phyloP scores from a whole-genome alignment of 495 filamentous ascomycete species.

The Clavariopsis aquatica region DNA sequence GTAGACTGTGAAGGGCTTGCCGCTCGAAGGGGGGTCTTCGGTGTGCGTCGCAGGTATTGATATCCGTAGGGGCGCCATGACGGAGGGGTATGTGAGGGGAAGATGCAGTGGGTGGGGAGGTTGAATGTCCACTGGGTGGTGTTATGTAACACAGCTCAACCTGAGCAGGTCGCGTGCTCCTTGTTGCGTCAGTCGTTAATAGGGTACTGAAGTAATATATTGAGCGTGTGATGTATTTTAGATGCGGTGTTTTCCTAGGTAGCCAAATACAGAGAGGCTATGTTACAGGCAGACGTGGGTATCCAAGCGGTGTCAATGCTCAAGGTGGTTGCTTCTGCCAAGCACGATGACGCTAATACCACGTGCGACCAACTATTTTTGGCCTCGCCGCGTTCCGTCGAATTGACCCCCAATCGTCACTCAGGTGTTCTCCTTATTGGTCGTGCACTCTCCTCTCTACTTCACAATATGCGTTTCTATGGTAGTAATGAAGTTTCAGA shows the following conservation, averaged over 20 bases:
- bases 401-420: no score
- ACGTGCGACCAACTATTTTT: not conserved
- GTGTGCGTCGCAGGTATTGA: conserved; percentile 30
- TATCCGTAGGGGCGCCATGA: conserved; percentile 34
- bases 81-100: not conserved
- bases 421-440: no score
- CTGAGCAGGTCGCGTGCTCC: not conserved
- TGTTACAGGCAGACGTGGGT: not conserved
- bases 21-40: conserved; percentile 68
- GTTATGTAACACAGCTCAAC: not conserved
- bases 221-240: not conserved
- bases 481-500: no score
- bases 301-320: not conserved
- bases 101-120: not conserved
- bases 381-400: no score
- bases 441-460: no score
- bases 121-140: not conserved
- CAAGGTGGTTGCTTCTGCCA: not conserved
- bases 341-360: not conserved
- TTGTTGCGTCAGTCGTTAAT: not conserved
- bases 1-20: conserved; percentile 87
- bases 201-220: not conserved
- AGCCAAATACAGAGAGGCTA: not conserved
- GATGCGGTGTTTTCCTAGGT: not conserved
- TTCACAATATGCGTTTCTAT: no score